Percentiles rank a stretch among this genome's conserved stretches.
These are phyloP conservation scores for Canna indica DNA, from an alignment of 176 grass and related monocot species.

Conservation along the genomic window DNA sequence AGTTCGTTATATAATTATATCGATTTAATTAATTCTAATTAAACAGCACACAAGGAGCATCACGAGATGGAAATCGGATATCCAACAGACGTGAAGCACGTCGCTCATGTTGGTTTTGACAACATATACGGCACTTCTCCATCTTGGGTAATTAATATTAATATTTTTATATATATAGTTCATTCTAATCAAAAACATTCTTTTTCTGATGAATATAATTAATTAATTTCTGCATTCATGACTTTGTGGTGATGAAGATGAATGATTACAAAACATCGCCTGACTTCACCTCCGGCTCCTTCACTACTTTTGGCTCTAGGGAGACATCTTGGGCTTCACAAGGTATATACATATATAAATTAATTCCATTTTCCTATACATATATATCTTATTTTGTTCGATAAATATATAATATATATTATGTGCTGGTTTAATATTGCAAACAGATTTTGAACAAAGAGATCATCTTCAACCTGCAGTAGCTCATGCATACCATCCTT, in stretches of 20 bases:
- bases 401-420: background rate
- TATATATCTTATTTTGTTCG: constrained; percentile 5
- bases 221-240: background rate
- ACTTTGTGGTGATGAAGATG: constrained; percentile 39
- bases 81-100: constrained; percentile 86
- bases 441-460: constrained; percentile 79
- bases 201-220: background rate
- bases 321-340: constrained; percentile 48
- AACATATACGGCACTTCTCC: constrained; percentile 45
- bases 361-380: background rate
- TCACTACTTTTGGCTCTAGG: constrained; percentile 49
- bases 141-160: constrained; percentile 57
- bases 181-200: background rate
- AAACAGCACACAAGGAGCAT: constrained; percentile 64
- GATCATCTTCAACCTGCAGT: constrained; percentile 29
- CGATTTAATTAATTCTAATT: too few relatives aligned
- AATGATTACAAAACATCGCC: constrained; percentile 49
- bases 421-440: background rate
- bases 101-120: constrained; percentile 81
- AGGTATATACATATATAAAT: constrained; percentile 21
- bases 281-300: constrained; percentile 41
- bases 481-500: constrained; percentile 33
- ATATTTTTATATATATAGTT: background rate
- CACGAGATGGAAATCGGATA: constrained; percentile 89
- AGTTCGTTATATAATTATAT: too few relatives aligned